A percentile compares a stretch with the other conserved stretches of the same genome.
Conservation (phyloP, 805 yeast genomes). For the Tetrapisispora pingtungensis region DNA sequence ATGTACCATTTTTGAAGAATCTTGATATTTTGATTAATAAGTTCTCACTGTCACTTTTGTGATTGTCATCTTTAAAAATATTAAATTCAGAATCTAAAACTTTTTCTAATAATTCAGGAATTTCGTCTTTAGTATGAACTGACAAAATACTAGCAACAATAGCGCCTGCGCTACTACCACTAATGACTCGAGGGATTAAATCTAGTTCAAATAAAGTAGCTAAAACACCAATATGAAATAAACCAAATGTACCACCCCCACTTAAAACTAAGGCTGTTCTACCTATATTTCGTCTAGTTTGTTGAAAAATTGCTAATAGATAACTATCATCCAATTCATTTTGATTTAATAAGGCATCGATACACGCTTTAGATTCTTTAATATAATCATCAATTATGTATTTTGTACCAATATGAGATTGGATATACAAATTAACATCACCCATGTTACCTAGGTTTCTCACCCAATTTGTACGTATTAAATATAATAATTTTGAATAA, state of each 20-base stretch:
- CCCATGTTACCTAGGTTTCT: slow-evolving; percentile 85
- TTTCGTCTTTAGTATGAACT: slow-evolving; percentile 67
- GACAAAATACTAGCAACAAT: slow-evolving; percentile 85
- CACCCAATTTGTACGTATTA: slow-evolving; percentile 76
- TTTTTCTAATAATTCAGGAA: slow-evolving; percentile 40
- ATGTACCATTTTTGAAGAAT: slow-evolving; percentile 73
- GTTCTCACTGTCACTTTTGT: slow-evolving; percentile 41
- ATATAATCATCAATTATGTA: slow-evolving; percentile 70
- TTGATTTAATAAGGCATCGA: slow-evolving; percentile 18
- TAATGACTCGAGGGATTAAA: slow-evolving; percentile 71
- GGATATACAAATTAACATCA: slow-evolving; percentile 61
- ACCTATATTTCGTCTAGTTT: slow-evolving; percentile 83
- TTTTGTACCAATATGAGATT: slow-evolving; percentile 79
- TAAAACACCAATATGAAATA: slow-evolving; percentile 83
- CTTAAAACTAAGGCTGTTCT: slow-evolving; percentile 83
- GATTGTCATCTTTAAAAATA: slow-evolving; percentile 49
- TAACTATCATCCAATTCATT: slow-evolving; percentile 52
- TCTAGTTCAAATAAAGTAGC: slow-evolving; percentile 63
- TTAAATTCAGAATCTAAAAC: slow-evolving; percentile 34
- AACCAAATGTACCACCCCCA: slow-evolving; percentile 91
- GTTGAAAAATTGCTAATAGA: slow-evolving; percentile 65
- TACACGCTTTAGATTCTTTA: slow-evolving; percentile 52
- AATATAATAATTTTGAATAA: slow-evolving; percentile 49
- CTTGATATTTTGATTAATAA: slow-evolving; percentile 41
- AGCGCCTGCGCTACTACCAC: slow-evolving; percentile 94